Conservation (phyloP, 1,284 basidiomycete genomes). For the Limonomyces culmigenus region DNA sequence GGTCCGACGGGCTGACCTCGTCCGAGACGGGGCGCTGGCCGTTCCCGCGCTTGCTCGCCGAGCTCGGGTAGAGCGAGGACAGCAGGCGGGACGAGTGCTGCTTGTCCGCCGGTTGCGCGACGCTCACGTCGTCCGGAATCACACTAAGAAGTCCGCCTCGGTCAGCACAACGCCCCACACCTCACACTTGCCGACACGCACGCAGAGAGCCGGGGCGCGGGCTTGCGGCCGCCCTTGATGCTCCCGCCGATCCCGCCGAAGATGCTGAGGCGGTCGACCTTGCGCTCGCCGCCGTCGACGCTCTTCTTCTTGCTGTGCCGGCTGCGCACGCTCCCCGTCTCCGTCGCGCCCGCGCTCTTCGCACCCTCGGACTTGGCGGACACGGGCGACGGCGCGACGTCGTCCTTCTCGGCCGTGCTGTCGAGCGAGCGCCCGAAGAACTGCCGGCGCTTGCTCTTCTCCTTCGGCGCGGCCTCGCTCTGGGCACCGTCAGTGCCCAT, state of each 20-base stretch:
- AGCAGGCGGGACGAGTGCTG: too few species aligned
- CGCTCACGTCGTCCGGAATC: too few species aligned
- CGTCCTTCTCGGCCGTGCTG: neutral
- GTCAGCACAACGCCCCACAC: too few species aligned
- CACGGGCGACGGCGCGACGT: slow-evolving; percentile 1
- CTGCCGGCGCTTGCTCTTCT: slow-evolving; percentile 22
- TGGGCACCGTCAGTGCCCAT: slow-evolving; percentile 13
- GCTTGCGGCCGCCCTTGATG: slow-evolving; percentile 60
- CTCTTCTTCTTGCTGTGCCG: slow-evolving; percentile 33
- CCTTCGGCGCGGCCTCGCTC: slow-evolving; percentile 21
- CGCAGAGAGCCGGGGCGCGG: slow-evolving; percentile 54
- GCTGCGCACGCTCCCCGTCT: slow-evolving; percentile 1
- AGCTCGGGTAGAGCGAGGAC: too few species aligned
- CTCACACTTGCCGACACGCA: slow-evolving; percentile 21
- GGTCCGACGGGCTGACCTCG: neutral
- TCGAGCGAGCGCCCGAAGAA: slow-evolving; percentile 36
- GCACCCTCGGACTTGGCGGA: slow-evolving; percentile 6
- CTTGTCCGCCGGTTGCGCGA: too few species aligned
- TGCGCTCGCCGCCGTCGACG: slow-evolving; percentile 28
- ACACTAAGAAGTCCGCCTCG: too few species aligned
- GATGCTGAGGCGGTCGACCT: slow-evolving; percentile 51
- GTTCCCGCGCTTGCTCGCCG: neutral
- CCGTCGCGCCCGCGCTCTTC: neutral
- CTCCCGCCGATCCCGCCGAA: slow-evolving; percentile 45
- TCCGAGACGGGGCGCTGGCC: neutral